phyloP scores from a whole-genome alignment of 1,284 basidiomycete genomes.

The Peniophora sp. region DNA sequence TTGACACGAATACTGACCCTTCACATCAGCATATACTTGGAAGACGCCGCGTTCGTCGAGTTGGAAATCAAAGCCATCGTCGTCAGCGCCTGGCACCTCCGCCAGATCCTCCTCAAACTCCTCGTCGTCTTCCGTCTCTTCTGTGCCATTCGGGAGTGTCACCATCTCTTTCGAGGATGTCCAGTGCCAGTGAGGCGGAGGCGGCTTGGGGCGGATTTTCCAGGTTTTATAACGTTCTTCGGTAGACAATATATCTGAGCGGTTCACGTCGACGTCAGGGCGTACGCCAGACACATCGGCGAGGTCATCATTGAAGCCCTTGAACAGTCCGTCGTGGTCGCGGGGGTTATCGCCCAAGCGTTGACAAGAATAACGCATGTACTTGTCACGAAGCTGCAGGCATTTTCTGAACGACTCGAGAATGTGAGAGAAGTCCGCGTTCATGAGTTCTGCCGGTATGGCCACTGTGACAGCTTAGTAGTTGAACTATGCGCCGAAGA shows the following conservation, averaged over 20 bases:
- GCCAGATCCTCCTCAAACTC: constrained; percentile 66
- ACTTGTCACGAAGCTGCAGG: constrained; percentile 87
- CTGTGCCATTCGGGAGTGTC: constrained; percentile 1
- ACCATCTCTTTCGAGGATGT: constrained; percentile 45
- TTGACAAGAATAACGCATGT: constrained; percentile 79
- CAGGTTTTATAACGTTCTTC: constrained; percentile 48
- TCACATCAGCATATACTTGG: constrained; percentile 58
- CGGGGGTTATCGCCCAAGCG: constrained; percentile 87
- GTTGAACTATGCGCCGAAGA: neutral
- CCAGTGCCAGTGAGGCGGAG: constrained; percentile 93
- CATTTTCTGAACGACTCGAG: constrained; percentile 69
- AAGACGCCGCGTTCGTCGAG: constrained; percentile 85
- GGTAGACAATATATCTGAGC: constrained; percentile 11
- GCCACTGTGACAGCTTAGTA: constrained; percentile 8
- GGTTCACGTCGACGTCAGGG: constrained; percentile 44
- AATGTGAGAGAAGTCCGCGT: constrained; percentile 45
- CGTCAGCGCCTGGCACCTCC: constrained; percentile 50
- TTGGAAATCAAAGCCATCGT: constrained; percentile 54
- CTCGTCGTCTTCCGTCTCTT: constrained; percentile 25
- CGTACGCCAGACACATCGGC: constrained; percentile 63
- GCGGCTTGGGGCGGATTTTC: constrained; percentile 86
- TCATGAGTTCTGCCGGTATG: constrained; percentile 31
- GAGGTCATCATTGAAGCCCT: constrained; percentile 46
- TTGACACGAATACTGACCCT: constrained; percentile 24
- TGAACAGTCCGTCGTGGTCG: constrained; percentile 77